Evolutionary conservation across 78 protist genomes (phyloP), one percentile per base, ranked within the genome.

Genomic region (Diacronema lutheri): DNA sequence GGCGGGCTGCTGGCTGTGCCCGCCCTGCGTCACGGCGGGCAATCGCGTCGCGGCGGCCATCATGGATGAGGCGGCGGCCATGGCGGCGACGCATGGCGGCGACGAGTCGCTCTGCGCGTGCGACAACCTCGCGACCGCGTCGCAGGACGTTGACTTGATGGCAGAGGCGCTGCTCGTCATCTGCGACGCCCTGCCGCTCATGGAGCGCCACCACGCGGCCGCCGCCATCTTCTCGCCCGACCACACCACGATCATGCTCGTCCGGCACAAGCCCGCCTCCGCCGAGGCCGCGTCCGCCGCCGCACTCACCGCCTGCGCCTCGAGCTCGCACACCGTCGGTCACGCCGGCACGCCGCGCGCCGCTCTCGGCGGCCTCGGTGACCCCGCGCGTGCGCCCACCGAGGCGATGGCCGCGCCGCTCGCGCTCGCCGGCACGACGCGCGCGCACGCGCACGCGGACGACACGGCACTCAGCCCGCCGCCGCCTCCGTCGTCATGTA

Each of bases 1-100:
- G 14, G 79, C 40, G 57, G 79, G 79, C 58, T n/a, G 31, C 1
- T 71, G 79, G 79, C 79, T 40, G 26, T 71, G 79, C 79, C 37
- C 12, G 14, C 7, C 0, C 26, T 71, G 79, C 57, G 46, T 55
- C 50, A 7, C 50, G 50, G 7, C 50, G 50, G 50, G 50, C 50
- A 7, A 9, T 3, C 50, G 50, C 50, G 50, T 44, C 50, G 50
- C 50, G 50, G 16, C 3, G 50, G 50, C 37, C 55, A 56, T 71
- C 16, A 35, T 23, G 37, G 79, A 71, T 20, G 79, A 71, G 13
- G 79, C 33, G 57, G 55, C 50, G 16, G 9, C 0, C 12, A 58
- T 58, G 14, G 58, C 11, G 21, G 79, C 41, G 58, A 25, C 58
- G 21, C 23, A 20, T 0, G 79, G 79, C 58, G 79, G 79, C 58